These are phyloP conservation scores for Cystobasidiaceae sp. DNA, from an alignment of 1,284 basidiomycete genomes.

Conservation along the genomic window DNA sequence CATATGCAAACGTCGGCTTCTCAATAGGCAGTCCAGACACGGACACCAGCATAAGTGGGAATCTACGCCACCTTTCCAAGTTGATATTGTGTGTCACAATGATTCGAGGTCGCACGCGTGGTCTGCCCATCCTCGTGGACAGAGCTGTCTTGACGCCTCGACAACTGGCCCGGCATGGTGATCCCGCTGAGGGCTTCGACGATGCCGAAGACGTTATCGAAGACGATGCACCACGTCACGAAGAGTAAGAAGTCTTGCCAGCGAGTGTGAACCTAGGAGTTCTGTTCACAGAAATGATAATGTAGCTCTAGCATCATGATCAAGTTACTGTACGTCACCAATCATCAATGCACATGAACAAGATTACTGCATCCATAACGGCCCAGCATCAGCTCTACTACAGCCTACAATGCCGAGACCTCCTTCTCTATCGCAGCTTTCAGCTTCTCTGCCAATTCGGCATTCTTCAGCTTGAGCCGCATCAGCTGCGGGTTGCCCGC, in stretches of 20 bases:
- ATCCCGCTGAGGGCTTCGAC: not conserved
- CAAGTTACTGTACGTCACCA: no score
- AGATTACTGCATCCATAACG: no score
- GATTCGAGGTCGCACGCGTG: slow-evolving; percentile 86
- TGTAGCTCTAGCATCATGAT: no score
- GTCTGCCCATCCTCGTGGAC: slow-evolving; percentile 50
- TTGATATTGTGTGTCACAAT: slow-evolving; percentile 76
- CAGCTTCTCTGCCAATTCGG: slow-evolving; percentile 27
- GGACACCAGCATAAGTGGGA: slow-evolving; percentile 73
- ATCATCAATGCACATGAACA: no score
- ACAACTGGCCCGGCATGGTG: slow-evolving; percentile 11
- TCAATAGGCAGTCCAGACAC: slow-evolving; percentile 56
- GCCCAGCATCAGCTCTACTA: no score
- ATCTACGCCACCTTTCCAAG: slow-evolving; percentile 74
- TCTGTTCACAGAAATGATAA: no score
- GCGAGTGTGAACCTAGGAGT: no score
- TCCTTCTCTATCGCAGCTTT: slow-evolving; percentile 23
- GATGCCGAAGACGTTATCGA: not conserved
- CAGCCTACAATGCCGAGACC: slow-evolving; percentile 20
- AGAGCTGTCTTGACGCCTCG: slow-evolving; percentile 24
- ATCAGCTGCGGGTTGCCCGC: slow-evolving; percentile 31
- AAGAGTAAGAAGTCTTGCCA: no score
- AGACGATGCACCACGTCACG: no score
- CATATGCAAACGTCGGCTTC: slow-evolving; percentile 84
- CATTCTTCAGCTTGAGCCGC: slow-evolving; percentile 35